Evolutionary conservation across 805 yeast genomes (phyloP), one percentile per base, ranked within the genome.

Genomic region (Candida mattraensis): DNA sequence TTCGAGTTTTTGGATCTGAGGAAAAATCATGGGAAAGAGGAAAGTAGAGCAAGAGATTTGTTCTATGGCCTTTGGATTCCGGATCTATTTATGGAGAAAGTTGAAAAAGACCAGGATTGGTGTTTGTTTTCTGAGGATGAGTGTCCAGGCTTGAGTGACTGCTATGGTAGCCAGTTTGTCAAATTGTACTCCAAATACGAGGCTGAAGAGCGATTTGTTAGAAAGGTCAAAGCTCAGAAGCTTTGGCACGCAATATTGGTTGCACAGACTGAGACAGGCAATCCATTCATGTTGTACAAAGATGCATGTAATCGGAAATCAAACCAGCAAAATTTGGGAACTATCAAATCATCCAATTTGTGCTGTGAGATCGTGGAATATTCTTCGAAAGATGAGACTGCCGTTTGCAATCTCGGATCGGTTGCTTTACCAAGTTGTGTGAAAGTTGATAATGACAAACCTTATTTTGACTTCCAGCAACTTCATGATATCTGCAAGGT

Each of bases 21-120:
- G 54, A 89, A 91, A 66, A 91, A 88, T 56, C 96, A 89, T 58
- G 98, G 97, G 35, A 88, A 87, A 53, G 97, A 91, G 63, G 98
- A 91, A 62, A 67, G 77, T 48, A 76, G 97, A 54, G 96, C 99
- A 1, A 76, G 98, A 54, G 98, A 91, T 60, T 67, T 91, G 48
- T 91, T 91, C 68, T 80, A 84, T 55, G 98, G 95, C 5, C 70
- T 91, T 32, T 91, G 99, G 99, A 77, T 91, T 28, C 87, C 97
- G 2, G 98, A 91, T 59, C 67, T 91, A 54, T 91, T 91, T 64
- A 91, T 91, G 99, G 66, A 83, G 60, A 78, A 93, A 48, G 97
- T 91, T 27, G 85, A 87, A 61, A 65, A 62, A 12, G 76, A 87
- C 54, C 80, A 62, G 34, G 82, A 81, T 17, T 91, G 99, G 99